A percentile compares a stretch with the other conserved stretches of the same genome.
These are phyloP conservation scores for Nephelium lappaceum DNA, from an alignment of 345 rosid genomes.

Conservation along the genomic window DNA sequence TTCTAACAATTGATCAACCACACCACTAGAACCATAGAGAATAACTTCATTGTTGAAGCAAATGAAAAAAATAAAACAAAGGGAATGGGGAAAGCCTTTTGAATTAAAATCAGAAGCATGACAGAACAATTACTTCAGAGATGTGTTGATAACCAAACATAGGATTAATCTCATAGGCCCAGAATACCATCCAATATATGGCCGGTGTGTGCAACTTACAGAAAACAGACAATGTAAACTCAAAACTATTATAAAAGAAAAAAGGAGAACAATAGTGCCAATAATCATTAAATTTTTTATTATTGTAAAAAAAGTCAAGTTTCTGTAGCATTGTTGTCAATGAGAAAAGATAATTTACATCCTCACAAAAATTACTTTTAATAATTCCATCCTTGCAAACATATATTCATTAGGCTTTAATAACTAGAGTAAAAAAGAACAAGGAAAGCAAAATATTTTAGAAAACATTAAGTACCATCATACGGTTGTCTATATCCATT, in stretches of 20 bases:
- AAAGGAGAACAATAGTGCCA: not conserved
- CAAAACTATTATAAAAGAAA: not conserved
- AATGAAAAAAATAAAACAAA: not conserved
- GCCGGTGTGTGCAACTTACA: not conserved
- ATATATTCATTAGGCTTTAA: not conserved
- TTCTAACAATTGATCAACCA: conserved; percentile 6
- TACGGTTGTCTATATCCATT: conserved; percentile 98
- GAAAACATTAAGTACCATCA: conserved; percentile 60
- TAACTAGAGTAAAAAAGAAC: not conserved
- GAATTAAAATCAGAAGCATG: not conserved
- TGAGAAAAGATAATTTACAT: not conserved
- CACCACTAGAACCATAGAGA: not conserved
- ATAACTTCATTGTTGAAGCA: not conserved
- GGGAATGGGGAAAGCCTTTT: not conserved
- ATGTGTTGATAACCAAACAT: not conserved
- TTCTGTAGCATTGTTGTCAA: not conserved
- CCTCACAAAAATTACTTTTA: not conserved
- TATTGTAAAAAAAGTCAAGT: not conserved
- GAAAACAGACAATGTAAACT: not conserved
- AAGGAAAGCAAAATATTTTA: not conserved
- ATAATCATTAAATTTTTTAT: not conserved
- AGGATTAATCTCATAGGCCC: not conserved
- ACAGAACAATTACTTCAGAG: not conserved
- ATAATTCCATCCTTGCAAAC: not conserved
- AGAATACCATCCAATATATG: not conserved